Percentiles rank a stretch among this genome's conserved stretches.
Conservation (phyloP, 306 rosid species). For the Hippophae gyantsensis region DNA sequence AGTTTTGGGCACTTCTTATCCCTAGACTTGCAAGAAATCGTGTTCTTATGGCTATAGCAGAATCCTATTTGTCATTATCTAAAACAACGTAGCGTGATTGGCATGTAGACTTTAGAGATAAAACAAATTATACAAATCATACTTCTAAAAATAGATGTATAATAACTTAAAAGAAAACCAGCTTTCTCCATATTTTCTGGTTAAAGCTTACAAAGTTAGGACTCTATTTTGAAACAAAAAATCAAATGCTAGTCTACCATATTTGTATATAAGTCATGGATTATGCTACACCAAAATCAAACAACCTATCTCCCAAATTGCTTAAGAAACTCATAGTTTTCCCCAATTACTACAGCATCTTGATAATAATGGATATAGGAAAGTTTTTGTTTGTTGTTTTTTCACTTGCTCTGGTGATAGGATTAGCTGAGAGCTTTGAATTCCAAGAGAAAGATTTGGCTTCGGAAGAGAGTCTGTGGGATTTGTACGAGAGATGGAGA, state of each 20-base stretch:
- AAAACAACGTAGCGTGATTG: slow-evolving; percentile 7
- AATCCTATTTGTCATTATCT: slow-evolving; percentile 15
- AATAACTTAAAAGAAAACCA: neutral
- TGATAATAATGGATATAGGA: slow-evolving; percentile 8
- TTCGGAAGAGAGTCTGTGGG: slow-evolving; percentile 30
- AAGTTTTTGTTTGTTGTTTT: slow-evolving; percentile 17
- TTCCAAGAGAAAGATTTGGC: slow-evolving; percentile 36
- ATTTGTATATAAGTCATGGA: slow-evolving; percentile 1
- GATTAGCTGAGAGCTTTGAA: slow-evolving; percentile 26
- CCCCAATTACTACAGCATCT: neutral
- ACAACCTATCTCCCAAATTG: slow-evolving; percentile 2
- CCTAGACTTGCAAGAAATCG: slow-evolving; percentile 12
- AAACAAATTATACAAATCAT: slow-evolving; percentile 1
- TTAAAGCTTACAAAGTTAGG: slow-evolving; percentile 7
- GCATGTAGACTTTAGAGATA: slow-evolving; percentile 1
- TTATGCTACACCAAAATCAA: neutral
- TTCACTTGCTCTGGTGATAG: slow-evolving; percentile 20
- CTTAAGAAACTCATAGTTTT: neutral
- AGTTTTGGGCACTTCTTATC: neutral
- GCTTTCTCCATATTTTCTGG: slow-evolving; percentile 8
- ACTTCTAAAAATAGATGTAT: slow-evolving; percentile 1
- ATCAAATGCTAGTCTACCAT: neutral
- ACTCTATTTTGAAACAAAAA: neutral
- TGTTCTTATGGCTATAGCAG: neutral
- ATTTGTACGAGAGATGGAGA: slow-evolving; percentile 41